Conservation (phyloP, 108 stramenopile genomes). For the Cyclotella atomus region DNA sequence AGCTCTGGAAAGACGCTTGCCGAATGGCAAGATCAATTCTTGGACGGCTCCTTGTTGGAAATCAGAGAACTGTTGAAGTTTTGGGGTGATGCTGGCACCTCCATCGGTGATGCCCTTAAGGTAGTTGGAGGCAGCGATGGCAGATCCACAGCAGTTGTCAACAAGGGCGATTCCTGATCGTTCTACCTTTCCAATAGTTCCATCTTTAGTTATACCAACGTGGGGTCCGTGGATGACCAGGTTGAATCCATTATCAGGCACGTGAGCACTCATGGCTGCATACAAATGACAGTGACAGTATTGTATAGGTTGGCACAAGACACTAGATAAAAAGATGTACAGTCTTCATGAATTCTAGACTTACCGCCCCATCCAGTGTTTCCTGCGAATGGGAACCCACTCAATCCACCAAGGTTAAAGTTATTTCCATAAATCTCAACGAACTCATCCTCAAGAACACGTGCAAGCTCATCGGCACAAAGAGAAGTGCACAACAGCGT, state of each 20-base stretch:
- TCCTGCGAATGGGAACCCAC: not conserved
- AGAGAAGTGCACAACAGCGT: slow-evolving; percentile 8
- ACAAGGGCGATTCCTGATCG: slow-evolving; percentile 4
- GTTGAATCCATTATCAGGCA: slow-evolving; percentile 3
- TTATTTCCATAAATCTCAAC: slow-evolving; percentile 8
- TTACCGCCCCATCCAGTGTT: slow-evolving; percentile 1
- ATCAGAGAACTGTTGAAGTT: slow-evolving; percentile 7
- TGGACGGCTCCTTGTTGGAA: slow-evolving; percentile 1
- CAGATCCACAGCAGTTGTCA: slow-evolving; percentile 5
- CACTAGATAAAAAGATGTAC: too few relatives aligned
- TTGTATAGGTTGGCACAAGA: too few relatives aligned
- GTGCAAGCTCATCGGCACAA: slow-evolving; percentile 3
- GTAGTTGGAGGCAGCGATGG: slow-evolving; percentile 4
- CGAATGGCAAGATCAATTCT: not conserved
- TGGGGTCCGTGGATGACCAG: slow-evolving; percentile 4
- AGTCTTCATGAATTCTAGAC: too few relatives aligned
- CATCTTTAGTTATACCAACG: slow-evolving; percentile 1
- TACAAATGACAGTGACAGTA: too few relatives aligned
- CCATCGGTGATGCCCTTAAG: slow-evolving; percentile 3
- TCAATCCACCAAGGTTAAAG: slow-evolving; percentile 5
- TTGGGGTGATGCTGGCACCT: not conserved
- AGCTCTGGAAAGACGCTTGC: not conserved
- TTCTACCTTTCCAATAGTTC: not conserved
- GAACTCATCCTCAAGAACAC: not conserved
- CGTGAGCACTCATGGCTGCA: slow-evolving; percentile 4